A percentile compares a stretch with the other conserved stretches of the same genome.
Conservation (phyloP, 805 yeast species). For the Maudiozyma turicensis region DNA sequence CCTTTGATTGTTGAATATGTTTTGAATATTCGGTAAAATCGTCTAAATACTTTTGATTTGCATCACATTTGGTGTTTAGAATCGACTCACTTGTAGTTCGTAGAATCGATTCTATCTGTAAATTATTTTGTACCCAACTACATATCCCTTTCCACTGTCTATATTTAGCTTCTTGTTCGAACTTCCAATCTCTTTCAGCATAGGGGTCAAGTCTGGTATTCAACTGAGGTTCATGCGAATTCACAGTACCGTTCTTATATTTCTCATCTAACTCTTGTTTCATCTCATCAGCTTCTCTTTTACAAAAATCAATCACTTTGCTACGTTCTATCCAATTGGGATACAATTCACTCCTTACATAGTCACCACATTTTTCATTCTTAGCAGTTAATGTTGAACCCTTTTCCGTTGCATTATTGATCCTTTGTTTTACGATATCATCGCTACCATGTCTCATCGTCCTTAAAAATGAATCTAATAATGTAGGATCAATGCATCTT, state of each 20-base stretch:
- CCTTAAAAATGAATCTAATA: conserved; percentile 25
- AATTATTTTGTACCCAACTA: conserved; percentile 34
- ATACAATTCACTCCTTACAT: conserved; percentile 31
- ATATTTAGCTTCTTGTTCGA: conserved; percentile 24
- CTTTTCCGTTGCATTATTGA: conserved; percentile 31
- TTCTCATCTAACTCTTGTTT: conserved; percentile 25
- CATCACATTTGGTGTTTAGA: conserved; percentile 31
- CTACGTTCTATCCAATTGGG: conserved; percentile 40
- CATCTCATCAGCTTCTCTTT: conserved; percentile 24
- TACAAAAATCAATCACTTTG: conserved; percentile 35
- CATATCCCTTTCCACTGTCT: conserved; percentile 22
- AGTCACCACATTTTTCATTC: conserved; percentile 27
- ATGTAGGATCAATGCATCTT: conserved; percentile 24
- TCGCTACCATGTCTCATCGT: conserved; percentile 31
- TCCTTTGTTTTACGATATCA: conserved; percentile 36
- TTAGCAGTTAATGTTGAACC: conserved; percentile 2
- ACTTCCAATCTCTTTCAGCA: conserved; percentile 33
- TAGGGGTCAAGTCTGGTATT: conserved; percentile 41
- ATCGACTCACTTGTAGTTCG: conserved; percentile 29
- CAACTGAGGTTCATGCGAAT: conserved; percentile 12
- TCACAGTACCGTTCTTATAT: conserved; percentile 9
- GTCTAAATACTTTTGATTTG: conserved; percentile 19
- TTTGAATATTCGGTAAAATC: conserved; percentile 11
- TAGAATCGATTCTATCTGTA: conserved; percentile 34
- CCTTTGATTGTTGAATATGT: too few relatives aligned